A percentile compares a stretch with the other conserved stretches of the same genome.
These are phyloP conservation scores for Lotus japonicus DNA, from an alignment of 306 rosid genomes.

Conservation along the genomic window DNA sequence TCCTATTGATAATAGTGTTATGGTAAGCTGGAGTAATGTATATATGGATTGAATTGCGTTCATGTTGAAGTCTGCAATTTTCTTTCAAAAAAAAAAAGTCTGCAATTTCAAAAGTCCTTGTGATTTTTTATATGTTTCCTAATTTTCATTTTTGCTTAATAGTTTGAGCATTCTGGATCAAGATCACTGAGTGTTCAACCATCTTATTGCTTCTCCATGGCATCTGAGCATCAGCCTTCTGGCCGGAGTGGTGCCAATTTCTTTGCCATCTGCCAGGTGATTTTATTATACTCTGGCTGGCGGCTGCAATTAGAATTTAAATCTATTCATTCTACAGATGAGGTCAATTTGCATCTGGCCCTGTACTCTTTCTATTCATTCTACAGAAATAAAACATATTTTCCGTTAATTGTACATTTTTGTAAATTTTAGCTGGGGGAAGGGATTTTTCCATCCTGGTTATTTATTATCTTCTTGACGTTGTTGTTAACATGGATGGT, in stretches of 20 bases:
- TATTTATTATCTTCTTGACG: conserved; percentile 8
- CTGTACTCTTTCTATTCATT: neutral
- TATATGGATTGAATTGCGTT: neutral
- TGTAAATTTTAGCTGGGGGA: neutral
- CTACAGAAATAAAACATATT: neutral
- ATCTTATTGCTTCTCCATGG: conserved; percentile 35
- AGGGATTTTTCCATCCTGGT: neutral
- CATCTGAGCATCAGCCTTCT: conserved; percentile 49
- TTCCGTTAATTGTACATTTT: neutral
- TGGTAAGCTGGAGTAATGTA: conserved; percentile 41
- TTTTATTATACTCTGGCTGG: neutral
- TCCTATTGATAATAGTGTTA: conserved; percentile 34
- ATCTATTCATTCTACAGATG: neutral
- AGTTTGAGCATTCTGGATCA: conserved; percentile 52
- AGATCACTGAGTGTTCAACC: conserved; percentile 35
- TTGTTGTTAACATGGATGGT: neutral
- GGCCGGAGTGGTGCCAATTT: conserved; percentile 35
- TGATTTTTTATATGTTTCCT: neutral
- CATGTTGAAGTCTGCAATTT: too few relatives aligned
- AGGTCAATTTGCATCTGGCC: neutral
- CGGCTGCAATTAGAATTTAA: too few relatives aligned
- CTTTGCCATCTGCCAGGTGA: conserved; percentile 55
- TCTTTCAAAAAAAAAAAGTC: too few relatives aligned
- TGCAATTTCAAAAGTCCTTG: neutral
- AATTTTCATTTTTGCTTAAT: neutral